Percentiles rank a stretch among this genome's conserved stretches.
Conservation (phyloP, 2,329 filamentous ascomycete species). For the Bipolaris gigantea region DNA sequence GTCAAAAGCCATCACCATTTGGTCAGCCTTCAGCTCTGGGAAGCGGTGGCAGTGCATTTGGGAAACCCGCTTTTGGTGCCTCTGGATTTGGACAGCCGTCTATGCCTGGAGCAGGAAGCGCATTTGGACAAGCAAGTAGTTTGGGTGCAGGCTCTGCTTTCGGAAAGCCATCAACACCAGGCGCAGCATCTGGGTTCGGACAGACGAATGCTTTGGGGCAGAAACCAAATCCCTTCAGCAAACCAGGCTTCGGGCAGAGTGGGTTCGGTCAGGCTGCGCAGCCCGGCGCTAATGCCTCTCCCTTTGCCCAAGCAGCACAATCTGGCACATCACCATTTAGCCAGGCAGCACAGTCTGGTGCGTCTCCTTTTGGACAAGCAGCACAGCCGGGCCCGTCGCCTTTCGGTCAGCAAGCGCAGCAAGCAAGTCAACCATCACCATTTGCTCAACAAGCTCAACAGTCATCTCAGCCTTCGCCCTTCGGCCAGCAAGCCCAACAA, state of each 20-base stretch:
- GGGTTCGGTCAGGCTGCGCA: constrained; percentile 52
- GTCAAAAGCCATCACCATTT: constrained; percentile 32
- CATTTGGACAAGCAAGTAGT: constrained; percentile 26
- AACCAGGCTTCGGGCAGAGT: constrained; percentile 42
- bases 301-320: constrained; percentile 41
- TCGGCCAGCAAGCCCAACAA: constrained; percentile 16
- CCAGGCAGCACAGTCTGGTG: constrained; percentile 21
- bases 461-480: constrained; percentile 9
- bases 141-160: constrained; percentile 33
- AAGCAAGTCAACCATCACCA: constrained; percentile 18
- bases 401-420: constrained; percentile 14
- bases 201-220: constrained; percentile 33
- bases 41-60: constrained; percentile 41
- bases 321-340: constrained; percentile 34
- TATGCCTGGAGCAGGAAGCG: constrained; percentile 23
- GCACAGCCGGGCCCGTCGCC: constrained; percentile 18
- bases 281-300: constrained; percentile 32
- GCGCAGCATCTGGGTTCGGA: constrained; percentile 37
- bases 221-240: constrained; percentile 45
- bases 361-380: constrained; percentile 31
- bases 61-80: constrained; percentile 38
- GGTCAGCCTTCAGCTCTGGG: constrained; percentile 35
- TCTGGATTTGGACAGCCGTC: constrained; percentile 48
- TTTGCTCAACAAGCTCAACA: constrained; percentile 25
- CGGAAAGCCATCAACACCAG: constrained; percentile 38